Conservation (phyloP, 495 filamentous ascomycete species). For the Aspergillus affinis region DNA sequence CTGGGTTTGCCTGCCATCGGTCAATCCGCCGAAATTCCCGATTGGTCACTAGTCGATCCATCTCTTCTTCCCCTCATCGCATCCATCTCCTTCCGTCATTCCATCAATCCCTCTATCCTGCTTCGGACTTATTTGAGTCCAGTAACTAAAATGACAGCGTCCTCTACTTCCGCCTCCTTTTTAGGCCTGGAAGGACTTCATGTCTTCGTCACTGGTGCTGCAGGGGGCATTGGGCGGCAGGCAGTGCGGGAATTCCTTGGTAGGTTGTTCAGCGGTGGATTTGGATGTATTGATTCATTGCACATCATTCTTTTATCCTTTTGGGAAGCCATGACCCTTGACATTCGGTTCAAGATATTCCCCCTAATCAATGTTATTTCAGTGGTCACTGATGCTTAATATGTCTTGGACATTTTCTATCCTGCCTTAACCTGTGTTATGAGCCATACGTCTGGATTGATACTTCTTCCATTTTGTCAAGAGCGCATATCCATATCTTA, state of each 20-base stretch:
- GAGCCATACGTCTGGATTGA: no score
- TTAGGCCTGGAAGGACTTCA: constrained; percentile 52
- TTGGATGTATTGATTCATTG: not conserved
- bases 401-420: no score
- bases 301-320: not conserved
- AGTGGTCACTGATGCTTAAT: no score
- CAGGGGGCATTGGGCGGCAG: constrained; percentile 51
- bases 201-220: constrained; percentile 59
- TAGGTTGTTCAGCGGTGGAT: constrained; percentile 24
- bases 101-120: not conserved
- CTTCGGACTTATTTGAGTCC: constrained; percentile 1
- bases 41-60: no score
- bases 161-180: constrained; percentile 30
- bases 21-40: no score
- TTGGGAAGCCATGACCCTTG: not conserved
- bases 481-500: not conserved
- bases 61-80: no score
- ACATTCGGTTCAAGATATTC: no score
- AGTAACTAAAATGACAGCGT: not conserved
- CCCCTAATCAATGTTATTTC: no score
- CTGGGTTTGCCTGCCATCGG: no score
- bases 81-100: no score
- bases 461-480: no score
- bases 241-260: constrained; percentile 54
- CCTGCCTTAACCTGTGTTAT: no score